Conservation (phyloP, 257 asterid genomes). For the Thymus quinquecostatus region DNA sequence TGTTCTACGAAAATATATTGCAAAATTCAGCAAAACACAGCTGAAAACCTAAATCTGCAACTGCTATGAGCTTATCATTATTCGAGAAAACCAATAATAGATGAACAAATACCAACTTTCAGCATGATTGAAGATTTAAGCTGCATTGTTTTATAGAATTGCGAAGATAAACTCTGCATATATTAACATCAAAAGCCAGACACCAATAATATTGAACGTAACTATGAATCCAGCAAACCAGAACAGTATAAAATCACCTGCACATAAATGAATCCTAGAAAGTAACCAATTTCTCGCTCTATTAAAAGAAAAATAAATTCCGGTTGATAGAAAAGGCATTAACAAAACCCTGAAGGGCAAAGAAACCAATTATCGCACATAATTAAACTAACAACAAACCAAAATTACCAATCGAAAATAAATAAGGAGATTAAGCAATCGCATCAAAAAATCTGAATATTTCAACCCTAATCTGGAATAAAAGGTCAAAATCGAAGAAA, state of each 20-base stretch:
- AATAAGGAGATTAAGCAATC: neutral
- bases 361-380: slow-evolving; percentile 11
- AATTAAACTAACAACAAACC: neutral
- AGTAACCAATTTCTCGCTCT: neutral
- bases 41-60: neutral
- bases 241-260: slow-evolving; percentile 4
- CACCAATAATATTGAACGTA: slow-evolving; percentile 18
- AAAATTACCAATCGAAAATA: slow-evolving; percentile 10
- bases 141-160: slow-evolving; percentile 5
- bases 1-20: slow-evolving; percentile 3
- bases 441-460: slow-evolving; percentile 13
- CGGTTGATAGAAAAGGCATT: neutral
- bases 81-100: slow-evolving; percentile 9
- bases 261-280: slow-evolving; percentile 5
- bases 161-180: neutral
- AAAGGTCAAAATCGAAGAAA: slow-evolving; percentile 27
- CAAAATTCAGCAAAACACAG: neutral
- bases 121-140: neutral
- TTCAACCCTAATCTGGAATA: slow-evolving; percentile 12
- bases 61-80: neutral
- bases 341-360: slow-evolving; percentile 27
- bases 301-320: neutral
- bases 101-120: slow-evolving; percentile 25
- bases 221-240: slow-evolving; percentile 8
- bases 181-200: neutral